phyloP scores from a whole-genome alignment of 2,329 filamentous ascomycete genomes.

The Hymenoscyphus fructigenus region DNA sequence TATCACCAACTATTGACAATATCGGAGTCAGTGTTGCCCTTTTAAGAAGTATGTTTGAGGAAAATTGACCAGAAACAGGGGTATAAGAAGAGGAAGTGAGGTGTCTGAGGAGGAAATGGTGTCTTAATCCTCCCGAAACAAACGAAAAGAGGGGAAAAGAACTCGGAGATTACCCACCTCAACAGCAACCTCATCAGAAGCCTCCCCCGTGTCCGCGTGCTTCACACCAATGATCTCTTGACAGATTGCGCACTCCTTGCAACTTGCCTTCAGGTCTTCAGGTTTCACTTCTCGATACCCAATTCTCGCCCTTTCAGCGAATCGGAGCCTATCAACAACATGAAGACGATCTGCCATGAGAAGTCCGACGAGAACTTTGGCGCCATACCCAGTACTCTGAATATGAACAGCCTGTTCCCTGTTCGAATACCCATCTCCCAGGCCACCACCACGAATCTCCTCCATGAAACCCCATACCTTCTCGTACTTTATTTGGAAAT shows the following conservation, averaged over 20 bases:
- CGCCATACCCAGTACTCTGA: constrained; percentile 24
- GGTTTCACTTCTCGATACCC: constrained; percentile 15
- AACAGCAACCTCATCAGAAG: constrained; percentile 17
- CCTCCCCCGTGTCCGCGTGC: constrained; percentile 10
- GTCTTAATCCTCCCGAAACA: no score
- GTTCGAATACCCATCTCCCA: not conserved
- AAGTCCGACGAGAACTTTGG: constrained; percentile 26
- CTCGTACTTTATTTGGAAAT: constrained; percentile 21
- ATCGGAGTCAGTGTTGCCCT: no score
- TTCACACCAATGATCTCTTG: constrained; percentile 18
- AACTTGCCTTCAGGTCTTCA: constrained; percentile 13
- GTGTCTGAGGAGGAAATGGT: no score
- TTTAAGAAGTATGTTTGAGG: no score
- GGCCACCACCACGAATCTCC: not conserved
- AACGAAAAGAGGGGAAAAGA: no score
- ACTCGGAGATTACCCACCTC: no score
- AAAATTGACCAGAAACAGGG: no score
- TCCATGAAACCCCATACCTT: constrained; percentile 21
- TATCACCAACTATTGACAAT: constrained; percentile 22
- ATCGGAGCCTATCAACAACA: constrained; percentile 16
- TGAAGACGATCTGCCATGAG: constrained; percentile 29
- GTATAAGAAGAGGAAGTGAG: no score
- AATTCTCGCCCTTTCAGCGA: constrained; percentile 7
- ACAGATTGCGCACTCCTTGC: constrained; percentile 26
- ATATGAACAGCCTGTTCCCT: constrained; percentile 17